Percentiles rank a stretch among this genome's conserved stretches.
These are phyloP conservation scores for Posidonia australis DNA, from an alignment of 106 monocot genomes.

Conservation along the genomic window DNA sequence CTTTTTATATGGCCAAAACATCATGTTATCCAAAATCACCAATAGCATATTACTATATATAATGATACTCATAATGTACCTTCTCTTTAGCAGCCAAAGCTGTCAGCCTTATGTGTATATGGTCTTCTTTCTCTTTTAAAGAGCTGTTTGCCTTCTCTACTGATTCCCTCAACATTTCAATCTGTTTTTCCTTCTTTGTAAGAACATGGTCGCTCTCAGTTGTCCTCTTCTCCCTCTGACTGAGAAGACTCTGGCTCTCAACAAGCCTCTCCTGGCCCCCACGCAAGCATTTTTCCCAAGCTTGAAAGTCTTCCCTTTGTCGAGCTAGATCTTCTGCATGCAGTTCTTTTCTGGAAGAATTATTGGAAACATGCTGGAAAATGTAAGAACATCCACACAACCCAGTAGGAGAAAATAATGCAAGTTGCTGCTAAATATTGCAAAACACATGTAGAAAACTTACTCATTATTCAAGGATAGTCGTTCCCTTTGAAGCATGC, in stretches of 20 bases:
- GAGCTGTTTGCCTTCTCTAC: constrained; percentile 28
- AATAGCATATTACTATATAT: no score
- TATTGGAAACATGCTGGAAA: not conserved
- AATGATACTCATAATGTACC: constrained; percentile 20
- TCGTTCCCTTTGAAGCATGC: constrained; percentile 52
- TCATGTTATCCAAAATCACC: no score
- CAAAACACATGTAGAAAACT: constrained; percentile 8
- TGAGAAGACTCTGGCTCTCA: constrained; percentile 67
- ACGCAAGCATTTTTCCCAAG: constrained; percentile 74
- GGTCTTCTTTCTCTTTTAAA: constrained; percentile 59
- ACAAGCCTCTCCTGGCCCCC: constrained; percentile 76
- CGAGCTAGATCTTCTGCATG: constrained; percentile 47
- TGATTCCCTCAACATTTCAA: constrained; percentile 38
- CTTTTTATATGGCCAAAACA: no score
- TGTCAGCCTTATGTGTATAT: constrained; percentile 37
- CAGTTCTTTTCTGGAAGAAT: constrained; percentile 38
- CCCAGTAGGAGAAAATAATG: no score
- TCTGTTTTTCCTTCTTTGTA: constrained; percentile 60
- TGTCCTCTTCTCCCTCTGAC: constrained; percentile 66
- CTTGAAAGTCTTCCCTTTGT: constrained; percentile 54
- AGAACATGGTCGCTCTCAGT: constrained; percentile 54
- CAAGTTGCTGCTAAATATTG: no score
- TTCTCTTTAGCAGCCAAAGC: constrained; percentile 54
- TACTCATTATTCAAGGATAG: constrained; percentile 64
- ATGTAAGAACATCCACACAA: no score